Base-by-base conservation (phyloP, 208 protist species). In the Strigomonas galati region DNA sequence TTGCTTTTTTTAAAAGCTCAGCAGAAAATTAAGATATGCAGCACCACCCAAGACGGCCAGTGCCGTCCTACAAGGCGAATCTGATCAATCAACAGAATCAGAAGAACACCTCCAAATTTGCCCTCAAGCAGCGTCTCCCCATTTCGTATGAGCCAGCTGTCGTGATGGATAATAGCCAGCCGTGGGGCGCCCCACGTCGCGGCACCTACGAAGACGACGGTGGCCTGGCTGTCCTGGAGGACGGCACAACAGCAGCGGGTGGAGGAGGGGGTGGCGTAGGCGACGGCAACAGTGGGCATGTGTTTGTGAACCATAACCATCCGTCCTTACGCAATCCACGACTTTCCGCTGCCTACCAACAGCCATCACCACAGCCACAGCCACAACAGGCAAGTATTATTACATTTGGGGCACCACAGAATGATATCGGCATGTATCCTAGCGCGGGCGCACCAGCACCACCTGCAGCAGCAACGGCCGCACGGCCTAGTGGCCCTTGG, bases 221-320 rank as follows among this genome's bases (percentile, higher is more conserved):
- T 6, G 48, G 48, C 21, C 14, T 56, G 15, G 27, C 4, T 32
- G 7, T 9, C 52, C 10, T 9, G 21, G 21, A 2, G 9, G 26
- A 44, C 32, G 19, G 43, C 24, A 30, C n/a, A 2, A 10, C 37
- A 17, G 35, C 35, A 40, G 35, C 35, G 35, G 35, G 35, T 14
- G 35, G 7, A 40, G 35, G 7, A n/a, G n/a, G n/a, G n/a, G n/a
- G n/a, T n/a, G n/a, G n/a, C n/a, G n/a, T n/a, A n/a, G n/a, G n/a
- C 52, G 32, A 6, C 23, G 52, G 52, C 12, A 27, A 14, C 37
- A 44, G 40, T 2, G 35, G 26, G 23, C 59, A 71, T 49, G 59
- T 31, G 0, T 76, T 76, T 62, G 54, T 71, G 3, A 76, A 76
- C 49, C 71, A 76, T 59, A 76, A 76, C 44, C n/a, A n/a, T n/a